These are phyloP conservation scores for Coemansia guatemalensis DNA, from an alignment of 192 early-diverging fungal genomes.

Conservation along the genomic window DNA sequence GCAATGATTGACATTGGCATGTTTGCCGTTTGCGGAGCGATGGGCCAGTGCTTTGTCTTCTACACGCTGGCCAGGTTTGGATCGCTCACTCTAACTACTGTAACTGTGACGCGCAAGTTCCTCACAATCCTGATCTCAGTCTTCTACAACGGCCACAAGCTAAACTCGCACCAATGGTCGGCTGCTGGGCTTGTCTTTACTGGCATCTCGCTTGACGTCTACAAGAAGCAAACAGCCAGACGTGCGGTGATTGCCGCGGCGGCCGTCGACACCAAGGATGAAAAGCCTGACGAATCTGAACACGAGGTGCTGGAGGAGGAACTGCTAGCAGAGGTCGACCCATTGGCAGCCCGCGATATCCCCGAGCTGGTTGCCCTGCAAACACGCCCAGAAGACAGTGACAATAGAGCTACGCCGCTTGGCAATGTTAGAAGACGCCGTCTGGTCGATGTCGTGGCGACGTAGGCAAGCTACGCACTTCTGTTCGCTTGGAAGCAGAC, in stretches of 20 bases:
- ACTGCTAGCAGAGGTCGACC: constrained; percentile 8
- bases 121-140: constrained; percentile 92
- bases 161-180: constrained; percentile 81
- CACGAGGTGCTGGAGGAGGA: not conserved
- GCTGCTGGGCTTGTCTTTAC: constrained; percentile 85
- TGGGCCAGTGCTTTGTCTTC: constrained; percentile 99
- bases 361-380: constrained; percentile 15
- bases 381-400: not conserved
- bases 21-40: constrained; percentile 87
- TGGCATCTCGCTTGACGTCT: constrained; percentile 78
- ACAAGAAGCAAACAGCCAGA: constrained; percentile 63
- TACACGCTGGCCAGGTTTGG: constrained; percentile 91
- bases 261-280: not conserved
- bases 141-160: constrained; percentile 79
- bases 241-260: constrained; percentile 4
- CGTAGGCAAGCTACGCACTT: not conserved
- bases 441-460: constrained; percentile 36
- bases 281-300: constrained; percentile 2
- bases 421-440: constrained; percentile 33
- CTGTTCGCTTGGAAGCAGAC: not conserved
- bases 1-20: constrained; percentile 81
- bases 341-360: constrained; percentile 5
- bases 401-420: not conserved
- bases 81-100: constrained; percentile 84
- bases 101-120: constrained; percentile 96